These are phyloP conservation scores for Lepidopterella palustris DNA, from an alignment of 495 filamentous ascomycete species.

Conservation along the genomic window DNA sequence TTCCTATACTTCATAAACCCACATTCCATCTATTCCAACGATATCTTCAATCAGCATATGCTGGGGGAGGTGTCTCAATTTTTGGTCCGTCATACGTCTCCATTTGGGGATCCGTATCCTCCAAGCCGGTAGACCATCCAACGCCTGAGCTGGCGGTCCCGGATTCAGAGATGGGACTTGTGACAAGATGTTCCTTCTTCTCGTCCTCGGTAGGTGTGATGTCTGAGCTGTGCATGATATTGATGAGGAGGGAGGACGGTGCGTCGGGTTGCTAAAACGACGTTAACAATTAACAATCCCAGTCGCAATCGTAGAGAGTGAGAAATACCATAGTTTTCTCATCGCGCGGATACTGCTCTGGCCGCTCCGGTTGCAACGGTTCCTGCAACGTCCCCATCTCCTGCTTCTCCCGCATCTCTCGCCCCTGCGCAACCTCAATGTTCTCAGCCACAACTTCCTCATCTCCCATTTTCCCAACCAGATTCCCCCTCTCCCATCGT, in stretches of 20 bases:
- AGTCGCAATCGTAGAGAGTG: not conserved
- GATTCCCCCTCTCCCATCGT: not conserved
- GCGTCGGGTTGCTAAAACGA: not conserved
- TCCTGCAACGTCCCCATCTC: not conserved
- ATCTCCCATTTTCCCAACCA: not conserved
- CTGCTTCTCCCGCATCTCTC: not conserved
- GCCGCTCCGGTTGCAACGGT: not conserved
- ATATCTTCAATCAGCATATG: not conserved
- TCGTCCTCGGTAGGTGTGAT: not conserved
- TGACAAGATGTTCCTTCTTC: not conserved
- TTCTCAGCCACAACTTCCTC: not conserved
- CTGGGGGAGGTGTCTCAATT: not conserved
- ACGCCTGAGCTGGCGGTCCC: not conserved
- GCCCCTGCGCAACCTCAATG: not conserved
- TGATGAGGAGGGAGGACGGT: not conserved
- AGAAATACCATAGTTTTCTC: not conserved
- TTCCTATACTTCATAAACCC: not conserved
- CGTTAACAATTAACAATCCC: not conserved
- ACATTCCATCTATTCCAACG: too few species aligned
- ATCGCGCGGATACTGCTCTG: not conserved
- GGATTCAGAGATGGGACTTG: not conserved
- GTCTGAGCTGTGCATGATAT: not conserved
- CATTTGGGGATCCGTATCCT: not conserved
- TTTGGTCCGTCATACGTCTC: not conserved
- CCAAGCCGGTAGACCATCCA: not conserved